Evolutionary conservation across 805 yeast genomes (phyloP), one percentile per base, ranked within the genome.

Genomic region (Yamadazyma phyllophila): DNA sequence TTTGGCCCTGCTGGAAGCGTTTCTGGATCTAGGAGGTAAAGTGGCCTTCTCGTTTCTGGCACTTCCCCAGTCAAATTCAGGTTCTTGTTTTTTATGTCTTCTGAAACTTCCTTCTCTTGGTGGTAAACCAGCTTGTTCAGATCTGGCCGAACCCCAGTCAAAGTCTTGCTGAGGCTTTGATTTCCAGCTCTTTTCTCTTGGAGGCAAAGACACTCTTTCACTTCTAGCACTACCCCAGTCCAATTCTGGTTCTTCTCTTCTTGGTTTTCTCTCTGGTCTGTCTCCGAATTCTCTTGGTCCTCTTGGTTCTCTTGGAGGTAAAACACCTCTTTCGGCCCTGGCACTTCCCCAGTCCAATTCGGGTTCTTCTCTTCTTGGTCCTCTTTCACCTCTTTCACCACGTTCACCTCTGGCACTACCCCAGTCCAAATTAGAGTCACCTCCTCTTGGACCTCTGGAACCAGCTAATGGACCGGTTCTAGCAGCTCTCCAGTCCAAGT

Each of bases 171-270:
- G 51, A 15, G 44, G 46, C 43, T 44, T 49, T 53, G 63, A 69
- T 52, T 57, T 57, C 43, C 59, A 51, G 43, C 65, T 56, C 55
- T 64, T 57, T 56, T 73, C 78, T 57, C 71, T 63, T 37, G 71
- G 61, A 41, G 70, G 69, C 45, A 62, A 60, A 6, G 60, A 54
- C 41, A 55, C 71, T 27, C 69, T 67, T 20, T 57, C 48, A 32
- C 51, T 48, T 59, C 81, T 69, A 38, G 74, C 80, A 8, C 71
- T 50, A 44, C 74, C 69, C 82, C 88, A 82, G 63, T 85, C 88
- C 44, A 81, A 65, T 27, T 80, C 79, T 39, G 80, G 79, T 56
- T 75, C 82, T 55, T 73, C 79, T 50, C 70, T 70, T 63, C 73
- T 69, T 43, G 60, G 60, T 14, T 55, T 52, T 52, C 65, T 56